Conservation (phyloP, 176 grass and related monocot species). For the Dendrocalamus sinicus region DNA sequence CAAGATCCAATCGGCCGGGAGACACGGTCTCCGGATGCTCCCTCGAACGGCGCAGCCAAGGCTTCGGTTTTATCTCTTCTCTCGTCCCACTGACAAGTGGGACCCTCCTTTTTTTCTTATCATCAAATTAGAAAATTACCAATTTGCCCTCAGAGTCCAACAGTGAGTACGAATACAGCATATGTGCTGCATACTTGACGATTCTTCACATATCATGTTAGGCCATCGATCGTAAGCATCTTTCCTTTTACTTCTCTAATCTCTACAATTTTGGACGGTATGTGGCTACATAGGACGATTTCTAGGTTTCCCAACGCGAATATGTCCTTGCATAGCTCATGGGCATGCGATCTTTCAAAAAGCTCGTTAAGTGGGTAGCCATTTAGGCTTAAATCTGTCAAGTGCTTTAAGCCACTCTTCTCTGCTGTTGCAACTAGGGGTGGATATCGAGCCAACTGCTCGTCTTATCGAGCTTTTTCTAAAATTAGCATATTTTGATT, state of each 20-base stretch:
- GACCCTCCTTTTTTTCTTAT: no score
- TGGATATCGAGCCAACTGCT: no score
- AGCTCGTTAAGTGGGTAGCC: background rate
- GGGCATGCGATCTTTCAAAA: background rate
- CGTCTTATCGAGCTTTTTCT: no score
- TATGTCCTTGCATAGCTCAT: conserved; percentile 4
- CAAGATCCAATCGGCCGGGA: no score
- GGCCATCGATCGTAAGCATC: background rate
- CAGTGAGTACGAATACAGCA: background rate
- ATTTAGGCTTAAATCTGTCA: conserved; percentile 10
- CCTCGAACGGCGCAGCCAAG: no score
- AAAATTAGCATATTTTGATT: no score
- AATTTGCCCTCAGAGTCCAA: no score
- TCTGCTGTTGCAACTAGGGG: background rate
- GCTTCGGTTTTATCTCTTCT: no score
- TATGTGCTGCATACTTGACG: background rate
- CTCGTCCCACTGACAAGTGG: no score
- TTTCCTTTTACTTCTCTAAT: background rate
- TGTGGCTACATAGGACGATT: background rate
- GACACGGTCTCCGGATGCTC: no score
- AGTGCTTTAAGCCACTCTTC: conserved; percentile 22
- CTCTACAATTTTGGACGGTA: background rate
- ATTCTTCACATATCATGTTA: conserved; percentile 10
- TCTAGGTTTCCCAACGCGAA: conserved; percentile 22
- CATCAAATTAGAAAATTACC: no score